A percentile compares a stretch with the other conserved stretches of the same genome.
Conservation (phyloP, 2,329 filamentous ascomycete species). For the Aspergillus sclerotialis region DNA sequence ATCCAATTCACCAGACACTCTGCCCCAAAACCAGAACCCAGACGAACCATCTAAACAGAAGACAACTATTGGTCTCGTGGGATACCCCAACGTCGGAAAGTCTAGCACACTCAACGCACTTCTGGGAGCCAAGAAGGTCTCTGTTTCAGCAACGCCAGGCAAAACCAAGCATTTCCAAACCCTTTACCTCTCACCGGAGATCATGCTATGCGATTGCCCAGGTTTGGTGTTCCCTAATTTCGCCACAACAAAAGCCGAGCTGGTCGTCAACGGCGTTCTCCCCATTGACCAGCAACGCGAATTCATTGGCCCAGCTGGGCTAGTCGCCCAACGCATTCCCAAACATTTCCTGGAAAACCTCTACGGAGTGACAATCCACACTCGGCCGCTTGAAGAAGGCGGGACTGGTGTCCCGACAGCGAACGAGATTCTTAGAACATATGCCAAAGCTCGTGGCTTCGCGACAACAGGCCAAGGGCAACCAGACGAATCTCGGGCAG, state of each 20-base stretch:
- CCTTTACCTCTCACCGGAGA: slow-evolving; percentile 81
- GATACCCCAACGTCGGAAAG: slow-evolving; percentile 98
- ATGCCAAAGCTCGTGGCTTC: slow-evolving; percentile 84
- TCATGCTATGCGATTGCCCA: slow-evolving; percentile 94
- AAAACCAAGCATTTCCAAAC: slow-evolving; percentile 99
- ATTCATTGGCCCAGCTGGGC: slow-evolving; percentile 74
- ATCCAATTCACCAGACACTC: slow-evolving; percentile 58
- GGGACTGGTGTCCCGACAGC: slow-evolving; percentile 81
- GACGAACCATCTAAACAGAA: slow-evolving; percentile 50
- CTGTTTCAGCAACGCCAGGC: slow-evolving; percentile 91
- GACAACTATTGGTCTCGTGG: slow-evolving; percentile 85
- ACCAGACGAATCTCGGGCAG: slow-evolving; percentile 87
- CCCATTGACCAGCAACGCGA: slow-evolving; percentile 96
- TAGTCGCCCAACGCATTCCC: slow-evolving; percentile 81
- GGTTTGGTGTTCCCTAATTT: slow-evolving; percentile 99
- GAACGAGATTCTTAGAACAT: slow-evolving; percentile 76
- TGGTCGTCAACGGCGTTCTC: slow-evolving; percentile 89
- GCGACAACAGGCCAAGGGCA: slow-evolving; percentile 81
- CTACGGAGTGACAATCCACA: slow-evolving; percentile 86
- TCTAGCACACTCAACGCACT: slow-evolving; percentile 98
- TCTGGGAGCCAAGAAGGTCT: slow-evolving; percentile 98
- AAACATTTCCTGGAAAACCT: slow-evolving; percentile 83
- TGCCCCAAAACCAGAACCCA: slow-evolving; percentile 35
- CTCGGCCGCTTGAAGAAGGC: slow-evolving; percentile 77
- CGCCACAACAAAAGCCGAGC: slow-evolving; percentile 88